Conservation (phyloP, 345 rosid species). For the Acer negundo region DNA sequence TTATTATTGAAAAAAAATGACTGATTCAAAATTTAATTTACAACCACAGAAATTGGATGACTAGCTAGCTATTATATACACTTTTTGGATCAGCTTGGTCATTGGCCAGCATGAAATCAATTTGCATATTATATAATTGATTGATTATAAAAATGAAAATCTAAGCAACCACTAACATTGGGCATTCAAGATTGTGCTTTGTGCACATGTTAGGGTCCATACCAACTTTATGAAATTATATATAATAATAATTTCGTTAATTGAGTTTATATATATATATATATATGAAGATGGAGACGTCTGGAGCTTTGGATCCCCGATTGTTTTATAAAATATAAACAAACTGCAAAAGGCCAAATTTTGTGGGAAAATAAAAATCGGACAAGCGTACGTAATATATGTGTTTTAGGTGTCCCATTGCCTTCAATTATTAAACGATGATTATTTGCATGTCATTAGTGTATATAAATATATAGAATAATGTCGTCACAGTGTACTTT, state of each 20-base stretch:
- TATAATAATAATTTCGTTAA: too few species aligned
- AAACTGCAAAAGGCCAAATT: not conserved
- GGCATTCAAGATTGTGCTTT: not conserved
- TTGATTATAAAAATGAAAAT: not conserved
- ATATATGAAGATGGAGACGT: not conserved
- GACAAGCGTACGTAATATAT: not conserved
- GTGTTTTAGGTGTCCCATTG: not conserved
- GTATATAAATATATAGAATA: not conserved
- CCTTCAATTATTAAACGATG: not conserved
- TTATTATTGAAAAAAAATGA: too few species aligned
- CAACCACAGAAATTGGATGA: not conserved
- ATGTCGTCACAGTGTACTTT: not conserved
- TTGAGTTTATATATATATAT: too few species aligned
- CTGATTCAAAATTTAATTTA: not conserved
- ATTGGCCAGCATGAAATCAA: not conserved
- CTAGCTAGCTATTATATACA: not conserved
- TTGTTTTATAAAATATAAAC: not conserved
- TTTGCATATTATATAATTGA: not conserved
- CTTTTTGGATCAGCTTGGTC: not conserved
- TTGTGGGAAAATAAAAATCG: not conserved
- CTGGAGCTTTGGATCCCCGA: not conserved
- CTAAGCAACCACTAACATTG: not conserved
- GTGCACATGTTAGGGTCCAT: not conserved
- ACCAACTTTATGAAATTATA: not conserved
- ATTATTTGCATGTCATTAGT: not conserved